phyloP scores from a whole-genome alignment of 2,329 filamentous ascomycete species.

The Aschersonia sp. region DNA sequence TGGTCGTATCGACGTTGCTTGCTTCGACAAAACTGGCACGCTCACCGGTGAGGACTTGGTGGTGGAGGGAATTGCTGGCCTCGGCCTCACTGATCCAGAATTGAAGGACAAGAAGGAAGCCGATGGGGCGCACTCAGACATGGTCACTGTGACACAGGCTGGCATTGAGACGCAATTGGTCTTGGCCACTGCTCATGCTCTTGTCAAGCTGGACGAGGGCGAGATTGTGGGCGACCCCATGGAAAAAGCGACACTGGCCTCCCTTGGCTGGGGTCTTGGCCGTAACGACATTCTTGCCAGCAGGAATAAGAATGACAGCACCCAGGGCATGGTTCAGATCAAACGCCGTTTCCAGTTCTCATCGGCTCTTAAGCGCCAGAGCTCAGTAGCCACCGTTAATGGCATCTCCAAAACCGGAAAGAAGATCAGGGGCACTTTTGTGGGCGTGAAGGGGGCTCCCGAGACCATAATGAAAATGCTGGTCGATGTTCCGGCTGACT shows the following conservation, averaged over 20 bases:
- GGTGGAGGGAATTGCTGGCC: slow-evolving; percentile 88
- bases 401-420: slow-evolving; percentile 59
- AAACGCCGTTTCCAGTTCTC: slow-evolving; percentile 98
- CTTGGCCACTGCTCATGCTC: slow-evolving; percentile 82
- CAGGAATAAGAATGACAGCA: slow-evolving; percentile 24
- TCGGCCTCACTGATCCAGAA: slow-evolving; percentile 56
- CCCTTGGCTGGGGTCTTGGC: slow-evolving; percentile 86
- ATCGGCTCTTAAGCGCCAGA: slow-evolving; percentile 88
- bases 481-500: slow-evolving; percentile 64
- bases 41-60: slow-evolving; percentile 92
- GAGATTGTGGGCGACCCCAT: slow-evolving; percentile 97
- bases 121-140: slow-evolving; percentile 70
- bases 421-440: slow-evolving; percentile 75
- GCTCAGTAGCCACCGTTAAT: slow-evolving; percentile 75
- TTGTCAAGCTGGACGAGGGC: slow-evolving; percentile 92
- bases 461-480: slow-evolving; percentile 96
- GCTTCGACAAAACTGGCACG: slow-evolving; percentile 97
- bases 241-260: slow-evolving; percentile 88
- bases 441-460: slow-evolving; percentile 89
- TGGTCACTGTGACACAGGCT: slow-evolving; percentile 56
- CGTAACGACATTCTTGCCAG: slow-evolving; percentile 71
- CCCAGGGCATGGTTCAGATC: slow-evolving; percentile 68
- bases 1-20: slow-evolving; percentile 87
- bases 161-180: slow-evolving; percentile 79
- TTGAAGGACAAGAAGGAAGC: slow-evolving; percentile 51